Conservation (phyloP, 163 green algal genomes). For the Volvox carteri region DNA sequence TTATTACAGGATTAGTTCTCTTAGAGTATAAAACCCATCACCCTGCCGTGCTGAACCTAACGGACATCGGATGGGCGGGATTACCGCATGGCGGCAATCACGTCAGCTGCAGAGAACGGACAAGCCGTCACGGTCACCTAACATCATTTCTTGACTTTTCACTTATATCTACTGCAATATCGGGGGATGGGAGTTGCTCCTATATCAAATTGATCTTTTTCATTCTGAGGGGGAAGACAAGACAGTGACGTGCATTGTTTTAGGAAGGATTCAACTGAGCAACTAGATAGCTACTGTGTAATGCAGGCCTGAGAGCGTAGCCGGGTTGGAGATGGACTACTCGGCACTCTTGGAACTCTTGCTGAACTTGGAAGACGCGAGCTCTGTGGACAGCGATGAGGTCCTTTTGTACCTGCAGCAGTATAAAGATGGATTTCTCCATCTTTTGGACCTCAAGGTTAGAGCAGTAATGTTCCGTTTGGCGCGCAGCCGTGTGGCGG, state of each 20-base stretch:
- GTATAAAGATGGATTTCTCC: constrained; percentile 68
- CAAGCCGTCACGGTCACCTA: too few species aligned
- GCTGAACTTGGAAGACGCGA: constrained; percentile 48
- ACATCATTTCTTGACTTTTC: too few species aligned
- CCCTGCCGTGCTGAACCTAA: too few species aligned
- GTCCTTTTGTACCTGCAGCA: constrained; percentile 64
- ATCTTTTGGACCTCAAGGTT: constrained; percentile 75
- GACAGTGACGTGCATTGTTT: background rate
- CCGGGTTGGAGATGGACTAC: constrained; percentile 35
- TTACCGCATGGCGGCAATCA: too few species aligned
- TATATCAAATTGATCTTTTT: background rate
- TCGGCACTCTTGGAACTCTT: constrained; percentile 60
- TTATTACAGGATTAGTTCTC: too few species aligned
- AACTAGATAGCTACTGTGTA: background rate
- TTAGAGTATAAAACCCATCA: too few species aligned
- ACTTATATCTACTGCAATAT: too few species aligned
- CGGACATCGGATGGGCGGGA: background rate
- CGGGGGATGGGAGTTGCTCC: too few species aligned
- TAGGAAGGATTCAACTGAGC: background rate
- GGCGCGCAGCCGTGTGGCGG: constrained; percentile 41
- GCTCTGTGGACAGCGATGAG: constrained; percentile 61
- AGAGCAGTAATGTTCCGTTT: constrained; percentile 9
- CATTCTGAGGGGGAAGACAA: background rate
- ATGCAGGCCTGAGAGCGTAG: background rate
- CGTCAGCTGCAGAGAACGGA: too few species aligned